Conservation (phyloP, 2,329 filamentous ascomycete species). For the Alternaria metachromatica region DNA sequence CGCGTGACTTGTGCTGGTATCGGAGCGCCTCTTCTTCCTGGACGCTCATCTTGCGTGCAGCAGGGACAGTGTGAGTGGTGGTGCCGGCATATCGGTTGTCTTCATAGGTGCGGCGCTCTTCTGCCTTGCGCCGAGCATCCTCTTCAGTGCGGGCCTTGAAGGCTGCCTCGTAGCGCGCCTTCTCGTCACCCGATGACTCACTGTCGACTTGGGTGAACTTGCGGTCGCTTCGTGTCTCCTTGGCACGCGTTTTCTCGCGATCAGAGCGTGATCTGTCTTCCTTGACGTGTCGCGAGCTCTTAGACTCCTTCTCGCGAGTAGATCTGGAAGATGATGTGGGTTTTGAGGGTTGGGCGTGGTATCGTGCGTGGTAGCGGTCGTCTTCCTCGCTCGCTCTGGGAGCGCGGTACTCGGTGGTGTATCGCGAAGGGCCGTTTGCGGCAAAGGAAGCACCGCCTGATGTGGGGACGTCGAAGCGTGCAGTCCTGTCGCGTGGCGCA, state of each 20-base stretch:
- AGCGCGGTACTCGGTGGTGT: conserved; percentile 43
- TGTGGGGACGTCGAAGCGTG: conserved; percentile 44
- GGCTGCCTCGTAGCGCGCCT: conserved; percentile 39
- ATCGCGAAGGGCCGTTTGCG: conserved; percentile 29
- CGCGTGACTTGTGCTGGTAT: conserved; percentile 37
- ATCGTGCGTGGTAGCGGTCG: conserved; percentile 47
- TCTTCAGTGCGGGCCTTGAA: conserved; percentile 37
- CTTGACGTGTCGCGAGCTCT: conserved; percentile 34
- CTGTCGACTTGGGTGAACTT: conserved; percentile 45
- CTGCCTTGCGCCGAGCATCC: conserved; percentile 35
- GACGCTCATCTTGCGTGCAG: conserved; percentile 34
- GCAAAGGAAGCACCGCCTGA: conserved; percentile 35
- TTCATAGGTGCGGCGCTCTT: conserved; percentile 40
- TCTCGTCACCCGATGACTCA: conserved; percentile 44
- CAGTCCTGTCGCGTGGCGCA: conserved; percentile 36
- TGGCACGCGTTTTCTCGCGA: conserved; percentile 48
- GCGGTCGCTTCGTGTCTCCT: conserved; percentile 50
- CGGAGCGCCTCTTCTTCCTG: conserved; percentile 35
- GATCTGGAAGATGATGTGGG: conserved; percentile 32
- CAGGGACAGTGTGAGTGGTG: conserved; percentile 8
- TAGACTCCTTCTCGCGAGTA: conserved; percentile 39
- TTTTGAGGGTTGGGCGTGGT: conserved; percentile 46
- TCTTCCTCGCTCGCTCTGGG: conserved; percentile 37
- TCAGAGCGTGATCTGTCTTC: conserved; percentile 50
- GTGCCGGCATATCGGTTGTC: conserved; percentile 23